Evolutionary conservation across 78 protist genomes (phyloP).

Genomic region (Speleostelium caveatum): DNA sequence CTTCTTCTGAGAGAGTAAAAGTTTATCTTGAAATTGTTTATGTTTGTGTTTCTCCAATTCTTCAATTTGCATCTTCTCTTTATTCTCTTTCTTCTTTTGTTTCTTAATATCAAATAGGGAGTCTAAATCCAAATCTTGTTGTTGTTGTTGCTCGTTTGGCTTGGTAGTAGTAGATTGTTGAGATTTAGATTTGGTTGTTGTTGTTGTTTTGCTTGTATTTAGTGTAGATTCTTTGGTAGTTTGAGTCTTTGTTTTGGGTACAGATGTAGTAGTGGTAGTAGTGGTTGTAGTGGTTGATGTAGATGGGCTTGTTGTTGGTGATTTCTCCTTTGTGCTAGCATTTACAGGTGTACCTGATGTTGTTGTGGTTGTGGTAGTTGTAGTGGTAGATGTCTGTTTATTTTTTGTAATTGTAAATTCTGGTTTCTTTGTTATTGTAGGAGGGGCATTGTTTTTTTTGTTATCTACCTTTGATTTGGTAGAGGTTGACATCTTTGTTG

Average conservation of each 20-base stretch:
- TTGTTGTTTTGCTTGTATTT: neutral
- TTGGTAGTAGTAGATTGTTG: neutral
- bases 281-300: neutral
- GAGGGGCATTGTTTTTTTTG: neutral
- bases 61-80: neutral
- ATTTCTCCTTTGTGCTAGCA: neutral
- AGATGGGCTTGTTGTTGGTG: neutral
- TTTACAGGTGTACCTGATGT: neutral
- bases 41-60: neutral
- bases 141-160: neutral
- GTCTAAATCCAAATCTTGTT: slow-evolving; percentile 45
- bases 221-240: neutral
- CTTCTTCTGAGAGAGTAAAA: no score
- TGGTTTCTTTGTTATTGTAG: neutral
- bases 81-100: neutral
- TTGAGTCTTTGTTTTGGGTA: neutral
- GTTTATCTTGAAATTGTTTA: no score
- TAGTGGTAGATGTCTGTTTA: neutral
- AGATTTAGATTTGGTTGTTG: neutral
- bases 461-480: neutral
- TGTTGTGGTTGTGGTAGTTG: no score
- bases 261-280: neutral
- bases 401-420: neutral
- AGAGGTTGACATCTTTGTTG: no score
- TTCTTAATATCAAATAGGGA: slow-evolving; percentile 4